Percentiles rank a stretch among this genome's conserved stretches.
phyloP scores from a whole-genome alignment of 2,329 filamentous ascomycete genomes.

The Dichotomopilus funicola region DNA sequence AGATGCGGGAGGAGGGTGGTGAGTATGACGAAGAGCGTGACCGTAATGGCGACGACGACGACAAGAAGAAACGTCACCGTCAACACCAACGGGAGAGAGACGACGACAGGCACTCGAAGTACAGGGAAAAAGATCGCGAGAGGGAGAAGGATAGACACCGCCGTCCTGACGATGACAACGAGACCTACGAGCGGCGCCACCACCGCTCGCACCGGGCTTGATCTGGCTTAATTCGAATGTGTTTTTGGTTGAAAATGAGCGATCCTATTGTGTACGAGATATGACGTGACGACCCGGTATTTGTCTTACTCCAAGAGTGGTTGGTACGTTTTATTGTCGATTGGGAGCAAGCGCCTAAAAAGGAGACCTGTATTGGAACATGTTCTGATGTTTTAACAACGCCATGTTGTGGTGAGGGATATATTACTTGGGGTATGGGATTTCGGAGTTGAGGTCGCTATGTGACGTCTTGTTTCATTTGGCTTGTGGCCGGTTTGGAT shows the following conservation, averaged over 20 bases:
- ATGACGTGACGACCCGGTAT: neutral
- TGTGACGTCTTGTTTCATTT: no score
- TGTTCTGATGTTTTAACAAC: no score
- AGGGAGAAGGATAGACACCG: slow-evolving; percentile 22
- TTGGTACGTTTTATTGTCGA: no score
- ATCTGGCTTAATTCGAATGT: no score
- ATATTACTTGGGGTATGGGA: no score
- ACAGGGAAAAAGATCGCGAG: slow-evolving; percentile 27
- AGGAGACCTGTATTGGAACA: no score
- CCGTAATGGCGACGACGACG: slow-evolving; percentile 29
- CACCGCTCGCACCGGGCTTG: slow-evolving; percentile 27
- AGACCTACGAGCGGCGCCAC: slow-evolving; percentile 17
- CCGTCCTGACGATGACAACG: slow-evolving; percentile 21
- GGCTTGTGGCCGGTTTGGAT: no score
- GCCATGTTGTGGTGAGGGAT: no score
- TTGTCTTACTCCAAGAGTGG: no score
- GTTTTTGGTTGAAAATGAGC: neutral
- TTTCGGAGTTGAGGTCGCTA: no score
- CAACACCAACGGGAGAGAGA: slow-evolving; percentile 28
- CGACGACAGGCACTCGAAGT: slow-evolving; percentile 23
- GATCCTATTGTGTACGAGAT: slow-evolving; percentile 10
- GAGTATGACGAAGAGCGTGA: slow-evolving; percentile 28
- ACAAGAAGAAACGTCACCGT: slow-evolving; percentile 28
- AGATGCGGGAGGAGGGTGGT: slow-evolving; percentile 19
- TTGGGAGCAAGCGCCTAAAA: no score